Percentiles rank a stretch among this genome's conserved stretches.
These are phyloP conservation scores for Lathyrus sativus DNA, from an alignment of 306 rosid genomes.

Conservation along the genomic window DNA sequence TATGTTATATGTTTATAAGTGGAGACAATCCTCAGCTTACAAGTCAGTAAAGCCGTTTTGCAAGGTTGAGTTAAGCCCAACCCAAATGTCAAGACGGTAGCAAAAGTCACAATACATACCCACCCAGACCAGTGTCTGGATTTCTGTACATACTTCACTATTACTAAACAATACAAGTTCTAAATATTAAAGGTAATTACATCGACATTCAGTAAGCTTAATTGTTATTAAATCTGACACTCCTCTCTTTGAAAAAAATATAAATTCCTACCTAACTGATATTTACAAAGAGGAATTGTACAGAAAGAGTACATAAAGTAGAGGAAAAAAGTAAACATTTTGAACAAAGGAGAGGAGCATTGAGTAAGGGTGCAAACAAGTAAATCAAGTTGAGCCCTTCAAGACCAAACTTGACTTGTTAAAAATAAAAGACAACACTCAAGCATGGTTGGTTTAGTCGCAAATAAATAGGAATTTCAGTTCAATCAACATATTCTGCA, in stretches of 20 bases:
- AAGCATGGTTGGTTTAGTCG: neutral
- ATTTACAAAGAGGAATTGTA: neutral
- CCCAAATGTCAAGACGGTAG: no score
- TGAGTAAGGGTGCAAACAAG: conserved; percentile 2
- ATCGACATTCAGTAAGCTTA: neutral
- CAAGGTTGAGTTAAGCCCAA: no score
- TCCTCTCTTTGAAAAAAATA: neutral
- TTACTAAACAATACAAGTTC: neutral
- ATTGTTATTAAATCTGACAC: neutral
- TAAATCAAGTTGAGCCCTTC: neutral
- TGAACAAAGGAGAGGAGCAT: conserved; percentile 2
- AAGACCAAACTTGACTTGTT: conserved; percentile 14
- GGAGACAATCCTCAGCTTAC: no score
- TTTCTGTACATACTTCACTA: neutral
- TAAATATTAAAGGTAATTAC: neutral
- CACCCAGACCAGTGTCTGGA: neutral
- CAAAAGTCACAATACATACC: neutral
- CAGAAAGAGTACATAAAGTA: neutral
- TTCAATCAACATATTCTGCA: neutral
- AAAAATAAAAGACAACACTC: neutral
- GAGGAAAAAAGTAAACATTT: neutral
- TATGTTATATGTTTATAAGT: no score
- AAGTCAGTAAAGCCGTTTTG: no score
- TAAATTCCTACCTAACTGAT: neutral
- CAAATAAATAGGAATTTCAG: neutral